Percentiles rank a stretch among this genome's conserved stretches.
Conservation (phyloP, 1,284 basidiomycete genomes). For the Cutaneotrichosporon arboriforme region DNA sequence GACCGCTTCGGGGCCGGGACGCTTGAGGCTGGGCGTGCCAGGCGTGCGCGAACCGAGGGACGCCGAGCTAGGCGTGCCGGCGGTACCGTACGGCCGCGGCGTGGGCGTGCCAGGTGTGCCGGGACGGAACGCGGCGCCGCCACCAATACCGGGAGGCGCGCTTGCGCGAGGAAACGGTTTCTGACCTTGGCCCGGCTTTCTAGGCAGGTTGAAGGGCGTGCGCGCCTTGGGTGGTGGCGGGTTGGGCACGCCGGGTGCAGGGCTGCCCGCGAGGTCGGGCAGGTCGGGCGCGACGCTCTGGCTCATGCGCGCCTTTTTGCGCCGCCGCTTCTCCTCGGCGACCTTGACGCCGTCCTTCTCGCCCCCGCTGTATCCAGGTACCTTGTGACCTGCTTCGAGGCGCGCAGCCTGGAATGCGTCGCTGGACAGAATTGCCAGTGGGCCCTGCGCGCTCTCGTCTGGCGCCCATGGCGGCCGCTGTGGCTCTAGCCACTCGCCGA, state of each 20-base stretch:
- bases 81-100: neutral
- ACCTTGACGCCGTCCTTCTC: conserved; percentile 30
- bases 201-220: conserved; percentile 5
- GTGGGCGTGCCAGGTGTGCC: conserved; percentile 13
- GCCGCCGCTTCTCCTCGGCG: conserved; percentile 16
- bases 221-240: conserved; percentile 2
- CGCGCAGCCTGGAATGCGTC: conserved; percentile 25
- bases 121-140: neutral
- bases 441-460: conserved; percentile 6
- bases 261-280: conserved; percentile 10
- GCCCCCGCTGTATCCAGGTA: conserved; percentile 34
- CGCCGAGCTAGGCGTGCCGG: no score
- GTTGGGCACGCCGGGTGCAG: neutral
- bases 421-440: conserved; percentile 19
- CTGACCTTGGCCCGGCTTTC: conserved; percentile 2
- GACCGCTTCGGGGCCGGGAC: neutral
- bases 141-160: conserved; percentile 10
- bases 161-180: conserved; percentile 15
- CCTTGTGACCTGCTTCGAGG: conserved; percentile 30
- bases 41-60: neutral
- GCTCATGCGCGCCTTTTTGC: conserved; percentile 15
- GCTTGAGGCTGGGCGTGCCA: conserved; percentile 9
- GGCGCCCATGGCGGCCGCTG: conserved; percentile 1
- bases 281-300: conserved; percentile 19
- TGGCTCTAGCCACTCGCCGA: conserved; percentile 7